Evolutionary conservation across 352 stramenopile genomes (phyloP), one percentile per base, ranked within the genome.

Genomic region (Phytophthora gonapodyides): DNA sequence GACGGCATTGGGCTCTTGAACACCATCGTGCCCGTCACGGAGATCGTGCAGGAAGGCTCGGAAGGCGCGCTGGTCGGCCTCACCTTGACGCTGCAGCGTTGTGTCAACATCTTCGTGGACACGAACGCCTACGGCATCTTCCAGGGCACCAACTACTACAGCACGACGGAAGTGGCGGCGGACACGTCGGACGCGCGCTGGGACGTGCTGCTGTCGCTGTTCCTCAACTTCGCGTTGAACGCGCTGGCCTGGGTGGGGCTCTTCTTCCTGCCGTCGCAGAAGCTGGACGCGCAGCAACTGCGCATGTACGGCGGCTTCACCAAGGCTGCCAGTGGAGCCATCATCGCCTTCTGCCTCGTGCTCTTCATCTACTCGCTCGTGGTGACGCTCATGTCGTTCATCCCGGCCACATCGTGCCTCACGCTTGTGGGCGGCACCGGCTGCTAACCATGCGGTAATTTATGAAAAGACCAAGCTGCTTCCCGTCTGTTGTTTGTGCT

Each of bases 261-360:
- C n/a, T 81, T 78, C 47, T 78, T 83, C 63, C 64, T 88, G n/a
- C 81, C 81, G 6, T 73, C 72, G 8, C 82, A 91, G 58, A 91
- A 91, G 61, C 72, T 88, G 1, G 82, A 89, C 38, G 76, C 80
- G 12, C 80, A 91, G 67, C 80, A 88, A 47, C 50, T 88, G 30
- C 82, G 76, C 27, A 84, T 82, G 67, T 89, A 87, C 51, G 80
- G 80, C 13, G 80, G 82, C 19, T 91, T 86, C 52, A 89, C 78
- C 19, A 75, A 78, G 49, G 50, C 36, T 40, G 73, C 69, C 11
- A 70, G 73, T 51, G 56, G 54, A 1, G 66, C 17, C 11, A 74
- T 78, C 40, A 43, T 76, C 21, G 55, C 45, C 21, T 64, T 74
- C 34, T 74, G 66, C 35, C 45, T 76, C 15, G 66, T 64, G 13